A percentile compares a stretch with the other conserved stretches of the same genome.
Conservation (phyloP, 768 basidiomycete species). For the Trametes maxima region DNA sequence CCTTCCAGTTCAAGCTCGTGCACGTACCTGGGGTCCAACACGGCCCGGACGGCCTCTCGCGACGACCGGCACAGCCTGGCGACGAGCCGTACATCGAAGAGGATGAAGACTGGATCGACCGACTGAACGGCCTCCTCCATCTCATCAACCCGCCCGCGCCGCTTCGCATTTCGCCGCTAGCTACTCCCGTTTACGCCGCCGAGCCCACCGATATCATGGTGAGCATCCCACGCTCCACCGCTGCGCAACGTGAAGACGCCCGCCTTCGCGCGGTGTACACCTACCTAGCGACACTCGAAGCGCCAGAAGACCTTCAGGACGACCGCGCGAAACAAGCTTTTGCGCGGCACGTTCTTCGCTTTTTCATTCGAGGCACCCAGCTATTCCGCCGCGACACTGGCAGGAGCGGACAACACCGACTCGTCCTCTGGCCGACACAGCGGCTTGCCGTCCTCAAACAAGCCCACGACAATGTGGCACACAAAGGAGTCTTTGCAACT, state of each 20-base stretch:
- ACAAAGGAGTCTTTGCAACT: slow-evolving; percentile 25
- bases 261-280: neutral
- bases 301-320: neutral
- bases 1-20: slow-evolving; percentile 39
- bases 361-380: neutral
- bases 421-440: slow-evolving; percentile 12
- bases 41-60: slow-evolving; percentile 38
- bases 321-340: neutral
- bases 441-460: slow-evolving; percentile 7
- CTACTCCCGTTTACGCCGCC: neutral
- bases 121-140: slow-evolving; percentile 11
- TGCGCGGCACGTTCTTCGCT: neutral
- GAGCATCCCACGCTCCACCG: neutral
- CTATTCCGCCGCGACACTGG: slow-evolving; percentile 23
- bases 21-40: slow-evolving; percentile 38
- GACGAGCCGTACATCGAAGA: slow-evolving; percentile 6
- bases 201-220: neutral
- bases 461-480: slow-evolving; percentile 28
- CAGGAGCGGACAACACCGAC: slow-evolving; percentile 22
- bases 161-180: neutral
- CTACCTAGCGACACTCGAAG: neutral
- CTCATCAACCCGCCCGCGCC: slow-evolving; percentile 2
- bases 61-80: slow-evolving; percentile 11
- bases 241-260: neutral
- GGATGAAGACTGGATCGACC: slow-evolving; percentile 23